phyloP scores from a whole-genome alignment of 2,329 filamentous ascomycete species.

The Anisogramma anomala region DNA sequence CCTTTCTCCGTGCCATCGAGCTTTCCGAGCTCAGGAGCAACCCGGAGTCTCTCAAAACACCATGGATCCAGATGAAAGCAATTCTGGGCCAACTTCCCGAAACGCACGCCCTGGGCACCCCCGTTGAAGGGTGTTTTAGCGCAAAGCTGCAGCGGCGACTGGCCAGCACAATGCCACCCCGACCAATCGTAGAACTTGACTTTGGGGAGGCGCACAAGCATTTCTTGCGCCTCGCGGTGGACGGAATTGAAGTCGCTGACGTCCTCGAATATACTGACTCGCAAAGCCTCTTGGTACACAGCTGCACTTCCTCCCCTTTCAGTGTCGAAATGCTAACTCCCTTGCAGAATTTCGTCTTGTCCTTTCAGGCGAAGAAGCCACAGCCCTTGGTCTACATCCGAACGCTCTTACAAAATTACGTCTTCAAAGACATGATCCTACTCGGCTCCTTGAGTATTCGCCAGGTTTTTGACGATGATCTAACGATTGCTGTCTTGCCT shows the following conservation, averaged over 20 bases:
- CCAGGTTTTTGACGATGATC: constrained; percentile 68
- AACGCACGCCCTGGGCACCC: constrained; percentile 49
- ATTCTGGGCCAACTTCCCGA: constrained; percentile 45
- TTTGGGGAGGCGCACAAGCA: constrained; percentile 61
- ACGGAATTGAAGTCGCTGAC: constrained; percentile 57
- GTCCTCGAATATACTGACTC: constrained; percentile 58
- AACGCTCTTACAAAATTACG: constrained; percentile 62
- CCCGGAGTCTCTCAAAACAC: constrained; percentile 35
- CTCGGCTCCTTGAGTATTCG: constrained; percentile 58
- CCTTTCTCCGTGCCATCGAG: constrained; percentile 46
- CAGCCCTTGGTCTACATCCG: constrained; percentile 77
- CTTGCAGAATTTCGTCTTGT: constrained; percentile 57
- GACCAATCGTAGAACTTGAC: constrained; percentile 70
- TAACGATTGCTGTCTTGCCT: constrained; percentile 67
- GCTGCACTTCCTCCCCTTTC: constrained; percentile 3
- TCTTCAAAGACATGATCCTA: constrained; percentile 62
- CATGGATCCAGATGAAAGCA: constrained; percentile 39
- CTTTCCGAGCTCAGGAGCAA: constrained; percentile 33
- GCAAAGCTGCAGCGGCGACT: constrained; percentile 82
- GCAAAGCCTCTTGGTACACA: constrained; percentile 55
- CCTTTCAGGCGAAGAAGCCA: constrained; percentile 67
- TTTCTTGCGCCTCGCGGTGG: constrained; percentile 58
- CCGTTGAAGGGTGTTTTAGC: constrained; percentile 72
- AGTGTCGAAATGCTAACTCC: constrained; percentile 12
- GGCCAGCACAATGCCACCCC: constrained; percentile 84